phyloP scores from a whole-genome alignment of 495 filamentous ascomycete species.

The Staphylotrichum tortipilum region DNA sequence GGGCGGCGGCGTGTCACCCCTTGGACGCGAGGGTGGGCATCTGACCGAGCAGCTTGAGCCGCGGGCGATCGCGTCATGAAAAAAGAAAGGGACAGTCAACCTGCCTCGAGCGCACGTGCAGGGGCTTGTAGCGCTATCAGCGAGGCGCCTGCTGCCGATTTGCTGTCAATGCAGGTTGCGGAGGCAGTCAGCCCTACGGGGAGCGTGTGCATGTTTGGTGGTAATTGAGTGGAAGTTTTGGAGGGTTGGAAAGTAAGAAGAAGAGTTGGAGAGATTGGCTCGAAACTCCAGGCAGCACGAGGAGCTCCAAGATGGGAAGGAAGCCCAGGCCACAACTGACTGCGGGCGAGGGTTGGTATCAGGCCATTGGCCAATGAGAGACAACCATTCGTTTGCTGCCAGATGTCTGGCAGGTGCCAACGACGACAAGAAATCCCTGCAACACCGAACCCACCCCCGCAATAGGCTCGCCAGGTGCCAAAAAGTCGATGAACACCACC shows the following conservation, averaged over 20 bases:
- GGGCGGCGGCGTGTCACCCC: constrained; percentile 15
- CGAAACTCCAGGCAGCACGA: no score
- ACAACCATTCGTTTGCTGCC: not conserved
- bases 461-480: not conserved
- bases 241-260: no score
- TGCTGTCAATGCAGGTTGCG: not conserved
- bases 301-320: no score
- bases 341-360: not conserved
- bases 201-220: no score
- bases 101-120: not conserved
- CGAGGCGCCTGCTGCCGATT: not conserved
- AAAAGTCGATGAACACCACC: not conserved
- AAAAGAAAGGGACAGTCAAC: not conserved
- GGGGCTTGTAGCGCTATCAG: not conserved
- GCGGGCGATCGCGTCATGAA: constrained; percentile 23
- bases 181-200: no score
- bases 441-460: no score
- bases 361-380: constrained; percentile 7
- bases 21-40: constrained; percentile 11
- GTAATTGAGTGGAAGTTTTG: no score
- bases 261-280: no score
- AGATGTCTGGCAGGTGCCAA: constrained; percentile 1
- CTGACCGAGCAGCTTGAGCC: constrained; percentile 10
- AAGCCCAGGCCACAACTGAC: no score
- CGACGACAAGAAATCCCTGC: no score